phyloP scores from a whole-genome alignment of 1,139 yeast species.

The Zygotorulaspora mrakii region DNA sequence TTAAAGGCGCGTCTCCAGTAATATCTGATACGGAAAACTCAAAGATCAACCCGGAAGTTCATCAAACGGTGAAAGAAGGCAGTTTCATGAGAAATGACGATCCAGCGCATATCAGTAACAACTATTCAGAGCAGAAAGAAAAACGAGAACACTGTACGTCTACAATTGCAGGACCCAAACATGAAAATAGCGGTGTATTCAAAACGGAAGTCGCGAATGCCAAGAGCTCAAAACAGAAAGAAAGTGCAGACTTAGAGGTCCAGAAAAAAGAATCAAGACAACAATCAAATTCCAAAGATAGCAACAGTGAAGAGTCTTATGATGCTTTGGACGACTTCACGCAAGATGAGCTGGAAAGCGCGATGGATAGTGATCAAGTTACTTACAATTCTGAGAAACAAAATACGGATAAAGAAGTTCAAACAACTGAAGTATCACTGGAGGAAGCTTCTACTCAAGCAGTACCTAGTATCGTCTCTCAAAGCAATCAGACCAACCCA shows the following conservation, averaged over 20 bases:
- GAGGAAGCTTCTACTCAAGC: conserved; percentile 2
- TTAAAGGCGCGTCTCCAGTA: not conserved
- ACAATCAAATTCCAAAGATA: conserved; percentile 5
- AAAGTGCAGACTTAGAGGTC: conserved; percentile 2
- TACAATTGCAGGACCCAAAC: too few relatives aligned
- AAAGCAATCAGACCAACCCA: conserved; percentile 30
- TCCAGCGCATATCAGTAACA: too few relatives aligned
- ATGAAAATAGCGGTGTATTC: too few relatives aligned
- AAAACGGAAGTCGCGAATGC: too few relatives aligned
- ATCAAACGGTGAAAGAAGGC: not conserved
- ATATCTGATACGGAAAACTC: not conserved
- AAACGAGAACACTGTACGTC: too few relatives aligned
- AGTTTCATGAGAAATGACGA: too few relatives aligned
- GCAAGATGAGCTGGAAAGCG: conserved; percentile 19
- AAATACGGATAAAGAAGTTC: too few relatives aligned
- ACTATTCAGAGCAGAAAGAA: too few relatives aligned
- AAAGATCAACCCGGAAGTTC: not conserved
- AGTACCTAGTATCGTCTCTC: conserved; percentile 1
- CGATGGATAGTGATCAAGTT: conserved; percentile 5
- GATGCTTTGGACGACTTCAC: conserved; percentile 17
- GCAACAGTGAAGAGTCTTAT: conserved; percentile 4
- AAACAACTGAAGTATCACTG: not conserved
- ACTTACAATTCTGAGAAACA: too few relatives aligned
- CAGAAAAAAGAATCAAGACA: conserved; percentile 5
- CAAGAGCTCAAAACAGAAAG: not conserved